Evolutionary conservation across 331 rosid species (phyloP), one percentile per base, ranked within the genome.

Genomic region (Cydonia oblonga): DNA sequence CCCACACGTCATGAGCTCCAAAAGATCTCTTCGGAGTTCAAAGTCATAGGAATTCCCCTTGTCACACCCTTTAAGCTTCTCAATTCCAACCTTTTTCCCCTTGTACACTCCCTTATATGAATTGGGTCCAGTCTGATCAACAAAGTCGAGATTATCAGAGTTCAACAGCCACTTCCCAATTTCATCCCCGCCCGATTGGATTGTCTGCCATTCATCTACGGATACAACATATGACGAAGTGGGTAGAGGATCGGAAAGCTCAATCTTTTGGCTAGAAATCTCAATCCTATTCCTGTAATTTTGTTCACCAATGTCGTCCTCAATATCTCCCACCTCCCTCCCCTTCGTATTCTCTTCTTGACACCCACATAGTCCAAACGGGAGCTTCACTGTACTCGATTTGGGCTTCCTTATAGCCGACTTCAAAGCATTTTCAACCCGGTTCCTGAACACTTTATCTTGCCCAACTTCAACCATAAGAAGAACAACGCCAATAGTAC

Each of bases 341-440:
- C 90, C 90, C 40, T 56, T 87, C 23, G 83, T 80, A 79, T 84
- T 88, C 83, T 89, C 97, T 64, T 95, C 99, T 70, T 95, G 99
- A 75, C 99, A 91, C 46, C 99, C 99, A 68, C 99, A 95, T 51
- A 95, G 86, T 46, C 99, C 96, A 71, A 95, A 95, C 0, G 99
- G 83, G 7, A 95, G 97, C 90, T 91, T 91, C 84, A 91, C 92
- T 7, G 90, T 4, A 52, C 83, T 78, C 13, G 71, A 74, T 78
- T 87, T 91, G 0, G 93, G 87, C 81, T 87, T 95, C 86, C 86
- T 95, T 63, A 84, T 53, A 11, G 97, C 91, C 25, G 76, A 89
- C 67, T 81, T 89, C 59, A 95, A 76, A n/a, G 97, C 96, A 76
- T 66, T 84, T 69, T 95, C 99, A 73, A 95, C 85, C 72, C 89